Evolutionary conservation across 805 yeast genomes (phyloP), one percentile per base, ranked within the genome.

Genomic region (Nakazawaea populi): DNA sequence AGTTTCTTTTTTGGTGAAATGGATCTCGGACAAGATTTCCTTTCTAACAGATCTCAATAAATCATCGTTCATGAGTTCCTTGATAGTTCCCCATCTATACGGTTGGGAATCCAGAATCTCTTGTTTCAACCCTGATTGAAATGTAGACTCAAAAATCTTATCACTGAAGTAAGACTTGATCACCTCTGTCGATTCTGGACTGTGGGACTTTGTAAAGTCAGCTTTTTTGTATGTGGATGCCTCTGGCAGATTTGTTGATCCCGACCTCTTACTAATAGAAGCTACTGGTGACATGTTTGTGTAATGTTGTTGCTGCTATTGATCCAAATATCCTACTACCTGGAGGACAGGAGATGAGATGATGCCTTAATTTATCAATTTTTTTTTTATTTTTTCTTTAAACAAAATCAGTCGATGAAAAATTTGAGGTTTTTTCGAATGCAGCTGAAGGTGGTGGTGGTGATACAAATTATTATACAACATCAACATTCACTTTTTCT

Each of bases 1-100:
- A 0, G 99, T 94, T 67, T 95, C 99, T 66, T 95, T 94, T 58
- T 84, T 82, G 8, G 98, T 90, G 73, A 95, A 94, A 42, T 88
- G 94, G 54, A 94, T 85, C 60, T 90, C 86, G 2, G 75, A 69
- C 56, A 88, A 77, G 29, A 95, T 90, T 65, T 94, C 99, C 52
- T 80, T 79, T 46, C 98, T 77, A 1, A 95, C 98, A 32, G 78
- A 76, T 55, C 94, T 72, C 49, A 94, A 69, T 38, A 95, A 69
- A 1, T 82, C 79, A 56, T 92, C 96, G 62, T 91, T 80, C 40
- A 94, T 75, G 44, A 94, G 70, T 35, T 82, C 77, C 27, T 72
- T 74, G 45, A 94, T 85, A 11, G 90, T 82, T 2, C 98, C 97
- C 91, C 97, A 92, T 62, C 81, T 76, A 64, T 86, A 94, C 1